phyloP scores from a whole-genome alignment of 441 rosid genomes.

The Lepidium campestre region DNA sequence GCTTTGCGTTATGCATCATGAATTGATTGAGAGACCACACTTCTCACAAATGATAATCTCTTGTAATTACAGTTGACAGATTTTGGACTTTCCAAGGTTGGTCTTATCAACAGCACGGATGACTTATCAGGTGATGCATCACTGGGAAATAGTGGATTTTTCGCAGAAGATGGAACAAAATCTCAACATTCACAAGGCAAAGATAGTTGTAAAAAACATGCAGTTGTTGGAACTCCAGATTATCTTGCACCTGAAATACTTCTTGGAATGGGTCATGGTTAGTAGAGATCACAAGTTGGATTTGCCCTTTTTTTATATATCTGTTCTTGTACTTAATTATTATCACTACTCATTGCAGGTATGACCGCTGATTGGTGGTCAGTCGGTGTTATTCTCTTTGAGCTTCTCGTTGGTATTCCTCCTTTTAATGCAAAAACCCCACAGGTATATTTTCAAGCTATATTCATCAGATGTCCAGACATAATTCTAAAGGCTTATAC shows the following conservation, averaged over 20 bases:
- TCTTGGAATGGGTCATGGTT: conserved; percentile 98
- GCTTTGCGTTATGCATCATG: neutral
- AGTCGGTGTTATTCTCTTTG: conserved; percentile 87
- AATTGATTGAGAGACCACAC: neutral
- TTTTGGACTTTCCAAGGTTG: conserved; percentile 98
- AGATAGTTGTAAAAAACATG: conserved; percentile 67
- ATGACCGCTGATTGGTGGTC: conserved; percentile 99
- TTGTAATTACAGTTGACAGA: conserved; percentile 92
- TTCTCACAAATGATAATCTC: conserved; percentile 28
- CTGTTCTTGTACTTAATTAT: neutral
- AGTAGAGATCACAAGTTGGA: conserved; percentile 16
- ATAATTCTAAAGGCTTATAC: neutral
- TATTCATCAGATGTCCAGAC: neutral
- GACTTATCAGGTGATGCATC: conserved; percentile 78
- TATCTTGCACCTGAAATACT: conserved; percentile 99
- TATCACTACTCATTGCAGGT: conserved; percentile 38
- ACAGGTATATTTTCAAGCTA: conserved; percentile 44
- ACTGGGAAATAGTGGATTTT: conserved; percentile 44
- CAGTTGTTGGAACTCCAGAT: conserved; percentile 94
- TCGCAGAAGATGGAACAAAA: conserved; percentile 51
- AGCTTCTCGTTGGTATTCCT: conserved; percentile 88
- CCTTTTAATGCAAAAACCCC: conserved; percentile 94
- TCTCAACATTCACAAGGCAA: conserved; percentile 36
- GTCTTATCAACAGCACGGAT: conserved; percentile 94
- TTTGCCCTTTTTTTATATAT: neutral